Evolutionary conservation across 176 grass and related monocot species (phyloP).

Genomic region (Saccharum spontaneum): DNA sequence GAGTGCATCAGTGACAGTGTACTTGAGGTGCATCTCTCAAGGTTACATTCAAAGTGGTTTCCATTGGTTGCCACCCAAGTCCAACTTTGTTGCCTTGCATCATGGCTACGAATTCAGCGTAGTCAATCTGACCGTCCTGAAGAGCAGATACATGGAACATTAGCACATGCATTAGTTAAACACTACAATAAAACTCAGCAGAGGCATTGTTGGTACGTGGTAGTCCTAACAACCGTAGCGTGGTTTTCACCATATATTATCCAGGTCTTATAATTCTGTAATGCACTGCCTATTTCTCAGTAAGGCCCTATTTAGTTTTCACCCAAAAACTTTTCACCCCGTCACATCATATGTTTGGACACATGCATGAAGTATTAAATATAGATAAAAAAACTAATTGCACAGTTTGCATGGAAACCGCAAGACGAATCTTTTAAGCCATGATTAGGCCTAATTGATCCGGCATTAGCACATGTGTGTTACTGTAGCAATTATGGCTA

Average conservation of each 20-base stretch:
- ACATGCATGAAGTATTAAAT: too few species aligned
- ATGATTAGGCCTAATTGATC: too few species aligned
- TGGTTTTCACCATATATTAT: neutral
- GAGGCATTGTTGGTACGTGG: neutral
- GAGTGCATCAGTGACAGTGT: conserved; percentile 54
- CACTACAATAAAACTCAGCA: neutral
- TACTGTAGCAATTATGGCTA: too few species aligned
- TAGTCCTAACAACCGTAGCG: neutral
- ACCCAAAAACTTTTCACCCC: too few species aligned
- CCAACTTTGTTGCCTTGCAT: conserved; percentile 62
- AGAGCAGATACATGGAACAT: conserved; percentile 19
- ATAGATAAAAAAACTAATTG: too few species aligned
- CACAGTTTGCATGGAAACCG: too few species aligned
- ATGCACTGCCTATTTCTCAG: neutral
- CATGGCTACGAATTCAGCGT: conserved; percentile 78
- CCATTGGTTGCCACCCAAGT: conserved; percentile 44
- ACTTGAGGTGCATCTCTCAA: conserved; percentile 62
- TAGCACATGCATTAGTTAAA: conserved; percentile 7
- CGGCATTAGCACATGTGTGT: too few species aligned
- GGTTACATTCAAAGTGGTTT: conserved; percentile 60
- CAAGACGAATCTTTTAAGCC: too few species aligned
- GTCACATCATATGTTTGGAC: too few species aligned
- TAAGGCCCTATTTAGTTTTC: too few species aligned
- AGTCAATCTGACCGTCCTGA: conserved; percentile 94
- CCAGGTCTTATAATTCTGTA: neutral